phyloP scores from a whole-genome alignment of 805 yeast species.

The Isabelozyma rhagii region DNA sequence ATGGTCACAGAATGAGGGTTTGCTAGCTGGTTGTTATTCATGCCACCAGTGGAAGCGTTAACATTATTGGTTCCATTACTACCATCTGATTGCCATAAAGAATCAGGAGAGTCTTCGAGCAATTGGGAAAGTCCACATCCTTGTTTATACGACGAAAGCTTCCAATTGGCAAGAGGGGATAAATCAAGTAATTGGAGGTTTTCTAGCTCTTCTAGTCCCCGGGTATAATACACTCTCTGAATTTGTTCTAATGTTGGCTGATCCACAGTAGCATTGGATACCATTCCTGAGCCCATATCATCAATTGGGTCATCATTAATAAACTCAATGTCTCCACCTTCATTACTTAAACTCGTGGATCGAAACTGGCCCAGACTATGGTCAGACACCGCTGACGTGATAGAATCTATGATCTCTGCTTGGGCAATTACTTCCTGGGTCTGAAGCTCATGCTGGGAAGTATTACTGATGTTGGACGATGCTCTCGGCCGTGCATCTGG shows the following conservation, averaged over 20 bases:
- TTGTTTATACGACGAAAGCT: constrained; percentile 69
- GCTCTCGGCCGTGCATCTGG: not conserved
- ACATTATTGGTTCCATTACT: constrained; percentile 28
- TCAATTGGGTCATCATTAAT: constrained; percentile 6
- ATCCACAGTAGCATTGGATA: constrained; percentile 10
- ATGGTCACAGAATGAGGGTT: constrained; percentile 83
- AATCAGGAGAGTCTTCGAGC: constrained; percentile 65
- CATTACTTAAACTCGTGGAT: constrained; percentile 1
- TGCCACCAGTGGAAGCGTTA: constrained; percentile 14
- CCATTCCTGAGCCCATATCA: constrained; percentile 11
- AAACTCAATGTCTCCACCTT: constrained; percentile 4
- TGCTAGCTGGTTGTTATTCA: constrained; percentile 34
- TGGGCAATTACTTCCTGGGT: constrained; percentile 26
- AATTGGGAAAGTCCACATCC: constrained; percentile 72
- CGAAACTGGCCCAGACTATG: constrained; percentile 11
- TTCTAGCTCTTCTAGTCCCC: constrained; percentile 57
- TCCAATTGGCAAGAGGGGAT: constrained; percentile 82
- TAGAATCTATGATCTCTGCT: constrained; percentile 27
- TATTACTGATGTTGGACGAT: not conserved
- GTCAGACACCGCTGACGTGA: constrained; percentile 14
- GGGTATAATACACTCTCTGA: constrained; percentile 35
- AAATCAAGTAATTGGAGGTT: constrained; percentile 63
- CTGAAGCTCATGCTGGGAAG: constrained; percentile 20
- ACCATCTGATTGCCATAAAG: constrained; percentile 96
- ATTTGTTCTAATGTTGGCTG: constrained; percentile 40